Evolutionary conservation across 441 rosid species (phyloP).

Genomic region (Eutrema salsugineum): DNA sequence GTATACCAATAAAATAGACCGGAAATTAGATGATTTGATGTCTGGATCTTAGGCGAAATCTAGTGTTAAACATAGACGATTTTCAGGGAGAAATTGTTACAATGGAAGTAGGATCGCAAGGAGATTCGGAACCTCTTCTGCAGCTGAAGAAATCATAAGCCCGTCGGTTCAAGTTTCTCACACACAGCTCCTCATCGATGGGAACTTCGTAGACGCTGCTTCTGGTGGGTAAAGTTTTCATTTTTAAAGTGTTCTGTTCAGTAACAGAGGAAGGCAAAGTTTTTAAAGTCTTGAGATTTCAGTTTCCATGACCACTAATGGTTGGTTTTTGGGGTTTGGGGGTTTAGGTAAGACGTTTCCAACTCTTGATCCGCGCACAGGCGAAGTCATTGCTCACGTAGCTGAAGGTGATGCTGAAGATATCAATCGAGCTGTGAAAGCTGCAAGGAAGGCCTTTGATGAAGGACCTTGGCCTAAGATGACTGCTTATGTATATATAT

Average conservation of each 20-base stretch:
- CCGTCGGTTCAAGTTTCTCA: constrained; percentile 59
- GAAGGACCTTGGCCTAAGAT: constrained; percentile 74
- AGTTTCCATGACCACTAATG: constrained; percentile 1
- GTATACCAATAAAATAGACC: neutral
- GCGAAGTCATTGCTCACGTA: constrained; percentile 51
- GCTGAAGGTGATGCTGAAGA: constrained; percentile 65
- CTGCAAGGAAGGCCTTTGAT: constrained; percentile 69
- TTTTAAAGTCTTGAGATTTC: neutral
- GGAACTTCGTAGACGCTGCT: constrained; percentile 70
- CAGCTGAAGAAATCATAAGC: constrained; percentile 51
- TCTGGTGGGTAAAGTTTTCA: constrained; percentile 51
- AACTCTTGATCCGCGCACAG: constrained; percentile 50
- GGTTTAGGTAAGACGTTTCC: constrained; percentile 51
- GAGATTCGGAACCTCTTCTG: constrained; percentile 49
- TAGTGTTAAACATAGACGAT: neutral
- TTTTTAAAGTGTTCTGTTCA: neutral
- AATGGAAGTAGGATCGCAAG: constrained; percentile 32
- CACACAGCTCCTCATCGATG: constrained; percentile 71
- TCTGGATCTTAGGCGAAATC: neutral
- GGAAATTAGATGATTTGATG: neutral
- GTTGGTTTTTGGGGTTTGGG: neutral
- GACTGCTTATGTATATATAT: constrained; percentile 49
- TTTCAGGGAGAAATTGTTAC: constrained; percentile 44
- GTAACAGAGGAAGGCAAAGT: neutral
- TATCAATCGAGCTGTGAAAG: constrained; percentile 52